Base-by-base conservation (phyloP, 495 filamentous ascomycete species). In the Cairneyella variabilis region DNA sequence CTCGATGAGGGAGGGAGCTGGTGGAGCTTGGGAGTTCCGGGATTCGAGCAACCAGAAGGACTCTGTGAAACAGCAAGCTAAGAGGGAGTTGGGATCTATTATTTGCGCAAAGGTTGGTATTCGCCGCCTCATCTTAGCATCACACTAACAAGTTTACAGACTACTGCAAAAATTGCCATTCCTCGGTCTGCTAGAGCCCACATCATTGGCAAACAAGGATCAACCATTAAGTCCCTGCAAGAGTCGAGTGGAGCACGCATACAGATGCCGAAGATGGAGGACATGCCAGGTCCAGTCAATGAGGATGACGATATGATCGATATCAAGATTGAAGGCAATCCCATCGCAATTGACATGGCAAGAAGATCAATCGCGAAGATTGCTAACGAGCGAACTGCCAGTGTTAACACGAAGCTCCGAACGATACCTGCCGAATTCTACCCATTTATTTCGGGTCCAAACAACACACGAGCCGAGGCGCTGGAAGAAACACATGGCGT, bases 361-460 rank as follows among this genome's bases (percentile, higher is more conserved):
- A 79, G 82, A 40, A 80, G 83, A n/a, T 83, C 85, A 48, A 90
- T 99, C 53, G 78, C 85, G 59, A 79, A 79, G 48, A 96, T 97
- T 64, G 88, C 88, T 20, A 86, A 85, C 60, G 91, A 96, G 68
- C 85, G 88, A 22, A 84, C 85, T 16, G 85, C 90, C 16, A 90
- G 83, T 60, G 84, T 92, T 63, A 92, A 77, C 68, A 68, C 89
- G 26, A 83, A 83, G 30, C 66, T 98, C 54, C 85, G 83, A 66
- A 78, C 85, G 14, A 85, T 97, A 53, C 92, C 91, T 2, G 83
- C 91, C 17, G 90, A 96, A 65, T 95, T 89, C 66, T 99, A 90
- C 70, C 95, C 92, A 12, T 97, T 97, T 74, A 88, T 99, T 66
- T 85, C 88, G 21, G 91, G 91, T 21, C 80, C 88, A 12, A 81